Conservation (phyloP, 108 stramenopile genomes). For the Skeletonema potamos region DNA sequence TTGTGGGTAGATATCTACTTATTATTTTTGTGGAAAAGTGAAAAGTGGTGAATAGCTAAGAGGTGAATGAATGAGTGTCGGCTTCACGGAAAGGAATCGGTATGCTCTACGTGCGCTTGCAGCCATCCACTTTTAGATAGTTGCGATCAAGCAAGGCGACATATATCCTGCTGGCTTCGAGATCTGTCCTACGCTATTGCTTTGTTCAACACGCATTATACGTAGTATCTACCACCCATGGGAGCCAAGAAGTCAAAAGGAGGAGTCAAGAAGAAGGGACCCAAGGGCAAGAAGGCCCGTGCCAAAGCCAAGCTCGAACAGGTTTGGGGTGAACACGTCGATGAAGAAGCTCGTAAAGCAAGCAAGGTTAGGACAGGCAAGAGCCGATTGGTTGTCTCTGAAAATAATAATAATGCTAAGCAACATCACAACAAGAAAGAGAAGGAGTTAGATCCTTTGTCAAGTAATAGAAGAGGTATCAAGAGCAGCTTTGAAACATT, state of each 20-base stretch:
- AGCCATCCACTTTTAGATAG: too few relatives aligned
- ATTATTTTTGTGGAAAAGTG: too few relatives aligned
- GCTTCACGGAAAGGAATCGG: too few relatives aligned
- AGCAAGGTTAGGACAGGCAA: slow-evolving; percentile 46
- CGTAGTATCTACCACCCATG: not conserved
- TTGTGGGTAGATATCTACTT: too few relatives aligned
- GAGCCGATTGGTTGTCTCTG: slow-evolving; percentile 45
- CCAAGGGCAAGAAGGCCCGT: slow-evolving; percentile 87
- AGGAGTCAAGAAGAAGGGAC: slow-evolving; percentile 62
- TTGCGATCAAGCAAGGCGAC: too few relatives aligned
- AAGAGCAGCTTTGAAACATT: not conserved
- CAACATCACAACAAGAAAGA: not conserved
- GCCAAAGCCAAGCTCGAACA: slow-evolving; percentile 83
- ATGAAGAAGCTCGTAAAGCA: slow-evolving; percentile 46
- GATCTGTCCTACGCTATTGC: too few relatives aligned
- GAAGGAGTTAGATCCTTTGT: not conserved
- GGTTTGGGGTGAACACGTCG: slow-evolving; percentile 78
- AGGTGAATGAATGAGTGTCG: too few relatives aligned
- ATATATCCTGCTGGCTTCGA: too few relatives aligned
- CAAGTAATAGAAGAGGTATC: not conserved
- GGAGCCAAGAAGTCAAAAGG: slow-evolving; percentile 13
- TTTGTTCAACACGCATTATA: too few relatives aligned
- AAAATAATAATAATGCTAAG: not conserved
- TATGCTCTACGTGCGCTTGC: too few relatives aligned
- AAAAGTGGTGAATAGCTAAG: too few relatives aligned